These are phyloP conservation scores for Xylariaceae sp. DNA, from an alignment of 2,329 filamentous ascomycete species.

Conservation along the genomic window DNA sequence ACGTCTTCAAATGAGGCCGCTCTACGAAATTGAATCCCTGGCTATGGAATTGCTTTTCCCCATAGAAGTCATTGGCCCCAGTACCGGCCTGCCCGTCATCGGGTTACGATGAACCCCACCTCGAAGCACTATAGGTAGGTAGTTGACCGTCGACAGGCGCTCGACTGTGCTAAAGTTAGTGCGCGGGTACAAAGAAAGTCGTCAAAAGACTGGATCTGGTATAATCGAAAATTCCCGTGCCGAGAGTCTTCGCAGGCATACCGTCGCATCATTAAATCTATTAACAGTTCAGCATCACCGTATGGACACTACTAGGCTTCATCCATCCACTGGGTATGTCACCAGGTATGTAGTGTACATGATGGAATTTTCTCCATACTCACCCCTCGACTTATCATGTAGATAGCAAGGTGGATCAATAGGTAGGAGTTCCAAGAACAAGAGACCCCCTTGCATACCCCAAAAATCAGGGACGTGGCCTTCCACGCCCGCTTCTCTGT, in stretches of 20 bases:
- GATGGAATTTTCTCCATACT: constrained; percentile 3
- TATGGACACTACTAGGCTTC: neutral
- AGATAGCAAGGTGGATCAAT: neutral
- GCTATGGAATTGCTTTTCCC: too few relatives aligned
- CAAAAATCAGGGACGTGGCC: constrained; percentile 3
- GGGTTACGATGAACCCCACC: neutral
- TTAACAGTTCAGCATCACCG: neutral
- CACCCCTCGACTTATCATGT: neutral
- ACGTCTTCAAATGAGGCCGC: too few relatives aligned
- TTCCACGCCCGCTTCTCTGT: constrained; percentile 3
- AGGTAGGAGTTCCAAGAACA: constrained; percentile 8
- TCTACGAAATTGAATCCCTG: too few relatives aligned
- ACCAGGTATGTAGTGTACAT: neutral
- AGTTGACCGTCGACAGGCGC: neutral
- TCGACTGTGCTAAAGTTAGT: neutral
- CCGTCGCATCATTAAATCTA: neutral
- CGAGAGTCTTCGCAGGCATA: neutral
- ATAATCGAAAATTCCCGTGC: neutral
- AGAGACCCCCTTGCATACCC: constrained; percentile 1
- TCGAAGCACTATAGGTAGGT: neutral
- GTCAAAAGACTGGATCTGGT: neutral
- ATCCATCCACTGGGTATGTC: neutral
- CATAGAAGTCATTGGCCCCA: too few relatives aligned
- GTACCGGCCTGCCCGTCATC: neutral
- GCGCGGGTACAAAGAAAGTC: neutral